These are phyloP conservation scores for Austropuccinia psidii DNA, from an alignment of 1,284 basidiomycete genomes.

Conservation along the genomic window DNA sequence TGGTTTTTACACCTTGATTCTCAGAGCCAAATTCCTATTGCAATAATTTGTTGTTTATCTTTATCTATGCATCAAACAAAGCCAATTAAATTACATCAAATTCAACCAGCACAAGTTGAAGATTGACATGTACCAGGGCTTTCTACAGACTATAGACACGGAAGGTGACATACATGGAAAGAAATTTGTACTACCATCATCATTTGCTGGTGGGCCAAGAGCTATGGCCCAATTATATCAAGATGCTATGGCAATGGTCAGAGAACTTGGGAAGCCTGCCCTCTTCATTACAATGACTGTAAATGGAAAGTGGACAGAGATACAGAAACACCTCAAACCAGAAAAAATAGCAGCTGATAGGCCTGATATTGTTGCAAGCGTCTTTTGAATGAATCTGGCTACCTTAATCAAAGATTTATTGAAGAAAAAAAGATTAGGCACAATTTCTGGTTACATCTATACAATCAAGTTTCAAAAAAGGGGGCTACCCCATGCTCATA, in stretches of 20 bases:
- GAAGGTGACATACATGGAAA: constrained; percentile 47
- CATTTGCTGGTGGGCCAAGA: constrained; percentile 49
- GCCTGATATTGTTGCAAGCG: background rate
- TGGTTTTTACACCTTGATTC: too few relatives aligned
- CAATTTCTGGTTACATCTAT: background rate
- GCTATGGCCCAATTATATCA: constrained; percentile 52
- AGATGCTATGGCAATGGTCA: constrained; percentile 51
- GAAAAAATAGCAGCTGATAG: background rate
- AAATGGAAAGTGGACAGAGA: constrained; percentile 53
- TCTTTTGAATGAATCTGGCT: background rate
- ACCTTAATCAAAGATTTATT: background rate
- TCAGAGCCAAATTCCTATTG: too few relatives aligned
- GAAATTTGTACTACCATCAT: constrained; percentile 50
- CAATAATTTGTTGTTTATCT: too few relatives aligned
- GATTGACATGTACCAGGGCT: too few relatives aligned
- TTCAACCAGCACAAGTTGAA: too few relatives aligned
- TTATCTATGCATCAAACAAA: too few relatives aligned
- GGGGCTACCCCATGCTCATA: background rate
- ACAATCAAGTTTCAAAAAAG: background rate
- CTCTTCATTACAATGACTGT: constrained; percentile 53
- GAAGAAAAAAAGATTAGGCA: background rate
- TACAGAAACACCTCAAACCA: constrained; percentile 39
- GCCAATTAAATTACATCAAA: too few relatives aligned
- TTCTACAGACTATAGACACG: too few relatives aligned
- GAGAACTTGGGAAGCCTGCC: constrained; percentile 47